Evolutionary conservation across 2,329 filamentous ascomycete genomes (phyloP), one percentile per base, ranked within the genome.

Genomic region (Purpureocillium takamizusanense): DNA sequence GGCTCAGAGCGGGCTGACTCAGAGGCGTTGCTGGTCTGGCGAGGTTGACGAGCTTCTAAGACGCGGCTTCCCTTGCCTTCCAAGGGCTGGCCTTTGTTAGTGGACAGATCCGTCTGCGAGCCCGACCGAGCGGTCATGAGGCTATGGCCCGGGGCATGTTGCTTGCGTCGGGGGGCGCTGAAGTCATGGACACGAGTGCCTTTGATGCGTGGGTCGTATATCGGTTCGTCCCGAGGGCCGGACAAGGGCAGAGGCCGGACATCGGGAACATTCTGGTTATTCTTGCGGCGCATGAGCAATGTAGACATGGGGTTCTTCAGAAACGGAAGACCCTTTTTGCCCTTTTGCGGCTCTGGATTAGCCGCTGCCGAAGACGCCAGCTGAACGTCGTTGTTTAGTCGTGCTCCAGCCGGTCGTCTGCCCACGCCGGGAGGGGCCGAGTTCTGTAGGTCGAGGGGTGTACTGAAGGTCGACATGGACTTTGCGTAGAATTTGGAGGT

Each of bases 161-260:
- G 67, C 43, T 62, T 68, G 17, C 66, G 67, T 36, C 76, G 63
- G 2, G 77, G 78, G 0, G 74, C 76, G 50, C 76, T 81, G 49
- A 81, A 83, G 54, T 78, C 79, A 52, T 83, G 80, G 36, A 81
- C 70, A 34, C 69, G 66, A 7, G 74, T 83, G 35, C 75, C 80
- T 50, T 69, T 70, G 45, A 83, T 83, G 9, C 76, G 68, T 14
- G 78, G 78, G 48, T 82, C 78, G 47, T 81, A 79, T 15, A 59
- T 56, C 5, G 67, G 65, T 47, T 71, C 69, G 12, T 67, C 64
- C 0, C 55, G 47, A 7, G 56, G 53, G 16, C 60, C 57, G 33
- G 60, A 47, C 21, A 68, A 48, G 0, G 69, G 62, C 16, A 69
- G 48, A 1, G 66, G 60, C 2, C 53, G 51, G 3, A 68, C 41